Evolutionary conservation across 2,329 filamentous ascomycete species (phyloP), one percentile per base, ranked within the genome.

Genomic region (Ascochyta fabae): DNA sequence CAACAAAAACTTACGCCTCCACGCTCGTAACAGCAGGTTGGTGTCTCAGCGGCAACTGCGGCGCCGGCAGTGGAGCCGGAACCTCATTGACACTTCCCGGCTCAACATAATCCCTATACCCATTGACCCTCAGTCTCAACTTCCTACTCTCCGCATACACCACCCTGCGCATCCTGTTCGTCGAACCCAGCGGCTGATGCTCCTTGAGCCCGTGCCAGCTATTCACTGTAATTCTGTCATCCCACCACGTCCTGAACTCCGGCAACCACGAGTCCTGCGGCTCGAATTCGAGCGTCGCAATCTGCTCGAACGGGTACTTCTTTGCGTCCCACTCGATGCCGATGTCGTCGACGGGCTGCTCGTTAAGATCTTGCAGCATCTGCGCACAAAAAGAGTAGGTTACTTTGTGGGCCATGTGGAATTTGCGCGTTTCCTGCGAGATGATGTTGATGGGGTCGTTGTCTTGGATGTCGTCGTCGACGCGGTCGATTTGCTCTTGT

Each of bases 221-320:
- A 53, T 78, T 77, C 56, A 70, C 68, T 3, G 74, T 77, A 27
- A 77, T 77, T 3, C 72, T 58, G 44, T 77, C 74, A 41, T 77
- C 75, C 75, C 75, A 77, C 73, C 73, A 77, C 1, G 71, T 69
- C 31, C 75, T 58, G 60, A 77, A 77, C 57, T 74, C 74, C 2
- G 75, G 75, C n/a, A 77, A 48, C 74, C 73, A 77, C 12, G 60
- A 66, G 45, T 78, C 76, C 60, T 78, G 75, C 8, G 72, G 72
- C 41, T 75, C 70, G 47, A 78, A 78, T 39, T 77, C 75, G 9
- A 78, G 55, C 6, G 70, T 73, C 1, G 77, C 80, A 6, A 82
- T 74, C 1, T 77, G 79, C 59, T 82, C 77, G 68, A 75, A 82
- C 1, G 79, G 80, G 50, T 79, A 82, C 42, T 78, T 81, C 34